Evolutionary conservation across 208 protist species (phyloP), one percentile per base, ranked within the genome.

Genomic region (Acanthamoeba lenticulata): DNA sequence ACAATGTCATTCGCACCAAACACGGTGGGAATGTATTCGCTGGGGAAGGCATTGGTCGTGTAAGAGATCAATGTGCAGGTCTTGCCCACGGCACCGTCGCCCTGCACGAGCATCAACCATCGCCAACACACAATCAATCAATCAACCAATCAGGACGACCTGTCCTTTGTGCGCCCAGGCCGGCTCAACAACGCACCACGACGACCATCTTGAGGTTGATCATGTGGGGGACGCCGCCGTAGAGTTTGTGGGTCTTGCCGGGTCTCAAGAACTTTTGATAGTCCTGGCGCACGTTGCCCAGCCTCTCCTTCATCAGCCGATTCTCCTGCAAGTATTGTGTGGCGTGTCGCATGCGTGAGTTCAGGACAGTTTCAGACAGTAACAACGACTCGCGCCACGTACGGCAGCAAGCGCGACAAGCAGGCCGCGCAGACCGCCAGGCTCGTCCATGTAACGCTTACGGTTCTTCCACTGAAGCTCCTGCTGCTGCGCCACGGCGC

Each of bases 11-110:
- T 42, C 38, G 36, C 2, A 86, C 86, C 55, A 52, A 72, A 92
- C 21, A 92, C 86, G 2, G 45, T 92, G 3, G 86, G 86, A 52
- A 72, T 92, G 86, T 92, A 92, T 3, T 92, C 86, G 7, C 52
- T 5, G 0, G 86, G 86, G 86, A 92, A 92, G 13, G 27, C 52
- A 32, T 92, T 92, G 1, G 86, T 92, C 32, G 86, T 92, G 52
- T 92, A 86, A 4, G 77, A 17, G 40, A 86, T 86, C 77, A 86
- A 45, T 19, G 44, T 40, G 19, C 44, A 38, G 0, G 77, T 86
- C 45, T 86, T 86, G 38, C 77, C 77, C 44, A 86, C 77, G 27
- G 77, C 77, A 5, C 77, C 77, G 21, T 86, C 77, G 24, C 77
- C 77, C 77, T 86, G n/a, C 0, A 3, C 17, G 7, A 45, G 49